Evolutionary conservation across 2,329 filamentous ascomycete genomes (phyloP), one percentile per base, ranked within the genome.

Genomic region (Dothistroma septosporum): DNA sequence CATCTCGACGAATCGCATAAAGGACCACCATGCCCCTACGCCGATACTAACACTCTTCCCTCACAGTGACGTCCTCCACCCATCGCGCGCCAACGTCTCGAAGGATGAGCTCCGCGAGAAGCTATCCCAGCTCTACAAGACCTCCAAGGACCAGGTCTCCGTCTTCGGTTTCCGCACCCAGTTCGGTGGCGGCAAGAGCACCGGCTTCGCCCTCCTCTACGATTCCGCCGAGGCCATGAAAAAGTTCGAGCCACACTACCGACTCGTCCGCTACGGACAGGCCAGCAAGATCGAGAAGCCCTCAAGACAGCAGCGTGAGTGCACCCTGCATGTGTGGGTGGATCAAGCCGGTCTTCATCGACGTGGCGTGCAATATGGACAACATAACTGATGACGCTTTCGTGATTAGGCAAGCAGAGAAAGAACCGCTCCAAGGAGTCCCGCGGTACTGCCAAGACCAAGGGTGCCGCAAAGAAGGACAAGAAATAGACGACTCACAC

Each of bases 351-450:
- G 55, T 60, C 32, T 57, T 53, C 19, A 33, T 52, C 24, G 31
- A 52, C 22, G 14, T n/a, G 50, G 50, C 31, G 50, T 16, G 50
- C 6, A 53, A 53, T 6, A 5, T 35, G 50, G 41, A 55, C 24
- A 53, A 53, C 37, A 66, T 58, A 60, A 53, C 64, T 68, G 58
- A 68, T 65, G 59, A 55, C 28, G 44, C 46, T 44, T 53, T 61
- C 59, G 60, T 73, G 57, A 46, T 84, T 82, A 97, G 93, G 93
- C 89, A 99, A 99, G 87, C 94, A 97, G 85, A 90, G 94, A 85
- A 99, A 99, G 91, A 99, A 99, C 91, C 88, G 93, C 81, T 87
- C 90, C 83, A 97, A 99, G 92, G 94, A 93, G 79, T 89, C 97
- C 81, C 90, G 94, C 74, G 94, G 94, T 79, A 96, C 91, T 75